Base-by-base conservation (phyloP, 2,329 filamentous ascomycete genomes). In the Akanthomyces lecanii region DNA sequence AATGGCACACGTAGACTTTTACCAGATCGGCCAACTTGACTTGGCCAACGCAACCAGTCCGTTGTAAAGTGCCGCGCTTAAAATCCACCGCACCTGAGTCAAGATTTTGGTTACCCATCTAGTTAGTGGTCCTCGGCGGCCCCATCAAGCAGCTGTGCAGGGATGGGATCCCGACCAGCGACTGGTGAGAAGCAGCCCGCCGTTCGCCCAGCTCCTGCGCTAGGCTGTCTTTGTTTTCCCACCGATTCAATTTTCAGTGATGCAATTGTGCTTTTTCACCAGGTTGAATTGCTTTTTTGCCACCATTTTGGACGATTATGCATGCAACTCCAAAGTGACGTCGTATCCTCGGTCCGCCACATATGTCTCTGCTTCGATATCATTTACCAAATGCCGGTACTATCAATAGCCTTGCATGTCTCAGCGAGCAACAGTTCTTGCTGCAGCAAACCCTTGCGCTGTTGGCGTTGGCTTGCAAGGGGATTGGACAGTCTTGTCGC, bases 81-180 rank as follows among this genome's bases (percentile, higher is more conserved):
- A 53, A 42, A 45, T 36, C 48, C 58, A 61, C 57, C 16, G 5
- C 16, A 23, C 21, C 58, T 38, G 58, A 61, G 45, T 61, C 58
- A 53, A 61, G 58, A 23, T 33, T 5, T 18, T 33, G 36, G 4
- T 51, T 40, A 10, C 38, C 38, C 38, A 5, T 40, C 38, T 40
- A 16, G 38, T 40, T 40, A 16, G 38, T 40, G 8, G 21, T 51
- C 45, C 45, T 40, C 33, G 45, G 18, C 45, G 33, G 58, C 58
- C 38, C 58, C 48, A 61, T 52, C 48, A n/a, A 25, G 40, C 58
- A 61, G 58, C 58, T 61, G 58, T 36, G 38, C 58, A 61, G 48
- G 56, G 56, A 60, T 51, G 18, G 21, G 30, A 48, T 21, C 8
- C 8, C 42, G 53, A 36, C 51, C n/a, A 3, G 30, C n/a, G 33